These are phyloP conservation scores for Stagonosporopsis cucurbitacearum DNA, from an alignment of 2,329 filamentous ascomycete genomes.

Conservation along the genomic window DNA sequence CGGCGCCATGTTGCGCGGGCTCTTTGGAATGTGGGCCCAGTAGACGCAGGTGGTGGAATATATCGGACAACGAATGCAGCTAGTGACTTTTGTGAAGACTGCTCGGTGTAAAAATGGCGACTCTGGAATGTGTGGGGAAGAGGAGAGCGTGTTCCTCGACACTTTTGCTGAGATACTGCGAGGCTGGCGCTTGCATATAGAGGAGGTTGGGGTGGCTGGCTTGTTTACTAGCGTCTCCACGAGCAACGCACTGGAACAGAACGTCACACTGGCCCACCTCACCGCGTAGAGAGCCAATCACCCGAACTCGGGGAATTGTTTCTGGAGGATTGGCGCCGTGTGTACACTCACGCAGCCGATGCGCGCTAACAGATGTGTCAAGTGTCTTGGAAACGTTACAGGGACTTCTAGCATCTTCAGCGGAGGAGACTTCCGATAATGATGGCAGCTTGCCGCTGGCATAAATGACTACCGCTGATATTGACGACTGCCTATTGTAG, in stretches of 20 bases:
- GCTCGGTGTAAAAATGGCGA: conserved; percentile 11
- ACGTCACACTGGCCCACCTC: conserved; percentile 3
- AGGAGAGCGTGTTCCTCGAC: conserved; percentile 10
- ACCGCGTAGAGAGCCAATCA: conserved; percentile 3
- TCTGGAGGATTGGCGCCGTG: conserved; percentile 10
- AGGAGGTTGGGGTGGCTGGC: conserved; percentile 15
- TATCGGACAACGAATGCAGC: conserved; percentile 15
- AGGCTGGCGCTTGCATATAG: conserved; percentile 14
- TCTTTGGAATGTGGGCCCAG: conserved; percentile 16
- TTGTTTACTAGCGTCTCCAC: conserved; percentile 14
- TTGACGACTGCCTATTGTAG: too few species aligned
- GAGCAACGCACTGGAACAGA: conserved; percentile 1
- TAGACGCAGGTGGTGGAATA: conserved; percentile 17
- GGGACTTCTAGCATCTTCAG: neutral
- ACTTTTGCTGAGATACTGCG: conserved; percentile 11
- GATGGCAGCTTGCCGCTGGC: too few species aligned
- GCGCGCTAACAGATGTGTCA: conserved; percentile 1
- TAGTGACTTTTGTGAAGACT: neutral
- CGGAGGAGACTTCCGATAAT: too few species aligned
- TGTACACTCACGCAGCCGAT: neutral
- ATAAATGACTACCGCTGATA: too few species aligned
- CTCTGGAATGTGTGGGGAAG: conserved; percentile 18
- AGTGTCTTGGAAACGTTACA: neutral
- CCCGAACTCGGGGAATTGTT: neutral
- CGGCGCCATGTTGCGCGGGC: conserved; percentile 39